These are phyloP conservation scores for Oemleria cerasiformis DNA, from an alignment of 306 rosid genomes.

Conservation along the genomic window DNA sequence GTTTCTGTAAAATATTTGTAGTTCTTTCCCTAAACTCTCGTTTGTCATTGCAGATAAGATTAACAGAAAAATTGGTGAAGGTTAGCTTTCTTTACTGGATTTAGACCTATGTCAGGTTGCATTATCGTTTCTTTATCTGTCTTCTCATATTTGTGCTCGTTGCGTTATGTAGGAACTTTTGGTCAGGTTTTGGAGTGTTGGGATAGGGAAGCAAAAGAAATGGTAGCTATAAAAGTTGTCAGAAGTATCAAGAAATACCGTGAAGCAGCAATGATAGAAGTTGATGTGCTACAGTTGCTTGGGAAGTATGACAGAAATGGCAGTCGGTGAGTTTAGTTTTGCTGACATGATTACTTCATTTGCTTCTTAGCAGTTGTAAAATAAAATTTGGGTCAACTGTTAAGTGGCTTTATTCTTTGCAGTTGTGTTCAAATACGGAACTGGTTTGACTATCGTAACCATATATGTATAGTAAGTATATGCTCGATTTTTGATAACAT, in stretches of 20 bases:
- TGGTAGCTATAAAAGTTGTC: constrained; percentile 83
- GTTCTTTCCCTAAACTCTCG: not conserved
- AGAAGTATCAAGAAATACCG: constrained; percentile 77
- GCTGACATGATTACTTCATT: constrained; percentile 1
- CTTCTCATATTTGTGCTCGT: constrained; percentile 3
- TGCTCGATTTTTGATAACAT: constrained; percentile 34
- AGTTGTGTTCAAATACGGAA: constrained; percentile 95
- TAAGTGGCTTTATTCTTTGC: constrained; percentile 77
- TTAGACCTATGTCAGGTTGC: constrained; percentile 1
- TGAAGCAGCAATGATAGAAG: constrained; percentile 85
- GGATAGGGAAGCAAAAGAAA: constrained; percentile 84
- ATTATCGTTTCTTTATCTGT: not conserved
- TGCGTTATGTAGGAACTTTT: constrained; percentile 45
- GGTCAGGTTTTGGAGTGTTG: constrained; percentile 93
- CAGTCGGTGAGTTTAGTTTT: constrained; percentile 51
- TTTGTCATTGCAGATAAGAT: constrained; percentile 59
- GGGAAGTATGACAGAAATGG: constrained; percentile 74
- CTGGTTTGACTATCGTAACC: constrained; percentile 99
- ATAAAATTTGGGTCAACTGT: constrained; percentile 36
- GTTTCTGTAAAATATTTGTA: not conserved
- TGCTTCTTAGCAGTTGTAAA: constrained; percentile 16
- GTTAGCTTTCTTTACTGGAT: constrained; percentile 23
- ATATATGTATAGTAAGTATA: constrained; percentile 81
- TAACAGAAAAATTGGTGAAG: constrained; percentile 84
- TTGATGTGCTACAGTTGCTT: constrained; percentile 76